Evolutionary conservation across 176 grass and related monocot genomes (phyloP).

Genomic region (Bromus sterilis): DNA sequence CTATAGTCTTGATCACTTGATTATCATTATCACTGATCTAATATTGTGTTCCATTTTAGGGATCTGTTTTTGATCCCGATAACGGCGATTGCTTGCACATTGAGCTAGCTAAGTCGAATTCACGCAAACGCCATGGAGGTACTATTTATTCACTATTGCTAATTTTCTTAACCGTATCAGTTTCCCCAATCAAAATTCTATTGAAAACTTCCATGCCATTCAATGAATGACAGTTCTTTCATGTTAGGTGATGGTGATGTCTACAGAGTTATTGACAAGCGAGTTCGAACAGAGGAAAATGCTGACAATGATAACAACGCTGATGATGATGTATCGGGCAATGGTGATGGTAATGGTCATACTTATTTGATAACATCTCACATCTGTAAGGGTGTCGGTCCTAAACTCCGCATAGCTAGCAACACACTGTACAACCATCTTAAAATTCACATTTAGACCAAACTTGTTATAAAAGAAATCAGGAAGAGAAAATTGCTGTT

Average conservation of each 20-base stretch:
- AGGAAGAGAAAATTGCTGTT: neutral
- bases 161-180: neutral
- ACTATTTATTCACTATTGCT: neutral
- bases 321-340: slow-evolving; percentile 30
- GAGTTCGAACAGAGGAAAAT: slow-evolving; percentile 43
- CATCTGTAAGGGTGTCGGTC: neutral
- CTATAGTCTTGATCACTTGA: neutral
- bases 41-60: slow-evolving; percentile 35
- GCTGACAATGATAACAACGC: slow-evolving; percentile 32
- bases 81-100: slow-evolving; percentile 73
- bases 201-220: slow-evolving; percentile 1
- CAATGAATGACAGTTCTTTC: neutral
- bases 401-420: neutral
- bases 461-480: neutral
- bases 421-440: neutral
- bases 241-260: slow-evolving; percentile 51
- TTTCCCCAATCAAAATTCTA: neutral
- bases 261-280: slow-evolving; percentile 82
- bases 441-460: neutral
- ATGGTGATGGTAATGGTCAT: slow-evolving; percentile 22
- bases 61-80: slow-evolving; percentile 75
- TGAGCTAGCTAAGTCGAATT: slow-evolving; percentile 93
- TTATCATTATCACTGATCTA: neutral
- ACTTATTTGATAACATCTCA: neutral
- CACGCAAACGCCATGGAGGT: slow-evolving; percentile 73